Evolutionary conservation across 208 protist genomes (phyloP).

Genomic region (Wallacemonas collosoma): DNA sequence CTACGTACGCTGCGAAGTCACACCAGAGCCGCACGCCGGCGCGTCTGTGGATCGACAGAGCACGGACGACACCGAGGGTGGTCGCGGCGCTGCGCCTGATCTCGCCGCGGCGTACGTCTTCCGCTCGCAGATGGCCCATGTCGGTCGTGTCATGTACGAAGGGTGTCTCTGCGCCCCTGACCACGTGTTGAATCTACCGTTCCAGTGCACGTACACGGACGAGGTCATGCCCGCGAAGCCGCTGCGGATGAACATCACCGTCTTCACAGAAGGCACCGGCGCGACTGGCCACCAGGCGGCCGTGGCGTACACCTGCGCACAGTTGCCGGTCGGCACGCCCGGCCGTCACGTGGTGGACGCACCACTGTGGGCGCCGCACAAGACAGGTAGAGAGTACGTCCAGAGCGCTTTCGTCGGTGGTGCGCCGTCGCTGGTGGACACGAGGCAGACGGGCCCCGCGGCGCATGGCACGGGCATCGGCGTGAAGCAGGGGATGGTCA

Average conservation of each 20-base stretch:
- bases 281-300: constrained; percentile 50
- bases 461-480: constrained; percentile 35
- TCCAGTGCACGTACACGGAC: constrained; percentile 50
- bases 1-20: constrained; percentile 53
- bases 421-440: constrained; percentile 57
- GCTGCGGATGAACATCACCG: constrained; percentile 57
- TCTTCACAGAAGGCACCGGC: constrained; percentile 52
- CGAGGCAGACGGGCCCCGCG: constrained; percentile 34
- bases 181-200: constrained; percentile 75
- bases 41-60: background rate
- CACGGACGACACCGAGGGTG: background rate
- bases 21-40: constrained; percentile 23
- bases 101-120: constrained; percentile 21
- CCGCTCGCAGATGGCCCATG: constrained; percentile 62
- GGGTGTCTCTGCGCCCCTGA: constrained; percentile 48
- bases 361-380: constrained; percentile 60
- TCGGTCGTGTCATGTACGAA: constrained; percentile 38
- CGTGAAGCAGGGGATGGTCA: constrained; percentile 45
- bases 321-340: constrained; percentile 46
- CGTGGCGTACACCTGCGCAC: constrained; percentile 60
- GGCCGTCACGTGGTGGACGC: constrained; percentile 42
- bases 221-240: constrained; percentile 26
- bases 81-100: too few relatives aligned
- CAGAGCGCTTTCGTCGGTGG: constrained; percentile 57
- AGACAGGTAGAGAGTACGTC: constrained; percentile 66